A percentile compares a stretch with the other conserved stretches of the same genome.
Conservation (phyloP, 1,284 basidiomycete species). For the Mycocalia duriaeana region DNA sequence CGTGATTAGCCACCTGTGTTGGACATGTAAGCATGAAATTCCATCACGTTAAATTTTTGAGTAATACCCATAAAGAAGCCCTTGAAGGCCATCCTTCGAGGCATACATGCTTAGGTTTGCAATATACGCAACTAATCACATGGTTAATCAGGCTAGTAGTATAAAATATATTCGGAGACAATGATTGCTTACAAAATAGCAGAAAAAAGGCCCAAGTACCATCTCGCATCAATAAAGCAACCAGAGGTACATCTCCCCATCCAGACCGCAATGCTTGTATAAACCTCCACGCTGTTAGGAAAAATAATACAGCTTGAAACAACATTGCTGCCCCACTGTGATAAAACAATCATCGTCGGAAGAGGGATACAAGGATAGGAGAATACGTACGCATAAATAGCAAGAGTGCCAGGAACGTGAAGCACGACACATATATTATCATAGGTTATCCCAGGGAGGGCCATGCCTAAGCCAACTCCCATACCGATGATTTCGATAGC, state of each 20-base stretch:
- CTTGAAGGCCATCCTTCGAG: slow-evolving; percentile 21
- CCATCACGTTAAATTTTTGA: background rate
- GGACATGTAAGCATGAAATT: slow-evolving; percentile 1
- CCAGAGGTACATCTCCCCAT: slow-evolving; percentile 28
- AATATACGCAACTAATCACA: slow-evolving; percentile 19
- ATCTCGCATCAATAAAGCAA: slow-evolving; percentile 32
- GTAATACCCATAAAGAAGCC: slow-evolving; percentile 22
- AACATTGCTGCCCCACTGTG: too few relatives aligned
- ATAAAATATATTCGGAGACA: background rate
- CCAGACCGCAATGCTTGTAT: slow-evolving; percentile 20
- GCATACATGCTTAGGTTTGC: slow-evolving; percentile 22
- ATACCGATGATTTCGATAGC: slow-evolving; percentile 25
- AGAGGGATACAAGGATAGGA: too few relatives aligned
- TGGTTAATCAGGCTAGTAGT: background rate
- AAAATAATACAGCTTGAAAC: slow-evolving; percentile 32
- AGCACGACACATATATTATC: slow-evolving; percentile 28
- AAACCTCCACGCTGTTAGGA: slow-evolving; percentile 29
- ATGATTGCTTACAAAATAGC: slow-evolving; percentile 22
- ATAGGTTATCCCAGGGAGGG: slow-evolving; percentile 25
- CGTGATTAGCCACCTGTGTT: slow-evolving; percentile 25
- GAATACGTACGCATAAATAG: slow-evolving; percentile 26
- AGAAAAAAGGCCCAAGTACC: slow-evolving; percentile 39
- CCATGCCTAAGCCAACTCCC: slow-evolving; percentile 25
- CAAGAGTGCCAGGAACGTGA: slow-evolving; percentile 17
- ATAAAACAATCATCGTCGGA: too few relatives aligned